Evolutionary conservation across 2,329 filamentous ascomycete species (phyloP), one percentile per base, ranked within the genome.

Genomic region (Fusarium fracticaudum): DNA sequence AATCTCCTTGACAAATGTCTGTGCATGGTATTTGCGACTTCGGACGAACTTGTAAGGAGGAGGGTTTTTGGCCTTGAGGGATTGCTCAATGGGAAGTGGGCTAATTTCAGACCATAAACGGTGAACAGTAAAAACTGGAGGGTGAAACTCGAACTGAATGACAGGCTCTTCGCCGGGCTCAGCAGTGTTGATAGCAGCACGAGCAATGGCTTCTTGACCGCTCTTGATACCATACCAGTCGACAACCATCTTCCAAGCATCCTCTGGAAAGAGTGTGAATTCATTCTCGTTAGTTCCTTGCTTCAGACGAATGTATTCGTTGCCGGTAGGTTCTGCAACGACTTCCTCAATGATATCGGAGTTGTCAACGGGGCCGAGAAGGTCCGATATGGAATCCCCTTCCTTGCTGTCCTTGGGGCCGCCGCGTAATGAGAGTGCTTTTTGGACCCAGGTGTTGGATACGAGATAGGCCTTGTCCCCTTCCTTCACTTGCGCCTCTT

Each of bases 341-440:
- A 87, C 86, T 71, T 91, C 87, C 67, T 91, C 85, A 59, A 95
- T 90, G 69, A 98, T 91, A 79, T 95, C 93, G 1, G 93, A 91
- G 80, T 98, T 98, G 85, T 98, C 94, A 38, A 98, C 89, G 0
- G 94, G 93, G 3, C 95, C 95, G 64, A 96, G 88, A 13, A 84
- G 77, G 9, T 90, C 88, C 66, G 91, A 88, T 17, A 86, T 80
- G n/a, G 87, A 84, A 71, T 93, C 93, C 69, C 89, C 87, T 69
- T 87, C 87, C 71, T 87, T 86, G 26, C 86, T 87, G 59, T 87
- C 83, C 65, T 89, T 87, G 22, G 86, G 82, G n/a, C 90, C 88
- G 14, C 88, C 86, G 55, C 89, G 89, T 63, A 93, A 87, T 31
- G 92, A 88, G 67, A 92, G 85, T 6, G 96, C 94, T 67, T 90